Base-by-base conservation (phyloP, 2,329 filamentous ascomycete genomes). In the Colletotrichum kahawae region DNA sequence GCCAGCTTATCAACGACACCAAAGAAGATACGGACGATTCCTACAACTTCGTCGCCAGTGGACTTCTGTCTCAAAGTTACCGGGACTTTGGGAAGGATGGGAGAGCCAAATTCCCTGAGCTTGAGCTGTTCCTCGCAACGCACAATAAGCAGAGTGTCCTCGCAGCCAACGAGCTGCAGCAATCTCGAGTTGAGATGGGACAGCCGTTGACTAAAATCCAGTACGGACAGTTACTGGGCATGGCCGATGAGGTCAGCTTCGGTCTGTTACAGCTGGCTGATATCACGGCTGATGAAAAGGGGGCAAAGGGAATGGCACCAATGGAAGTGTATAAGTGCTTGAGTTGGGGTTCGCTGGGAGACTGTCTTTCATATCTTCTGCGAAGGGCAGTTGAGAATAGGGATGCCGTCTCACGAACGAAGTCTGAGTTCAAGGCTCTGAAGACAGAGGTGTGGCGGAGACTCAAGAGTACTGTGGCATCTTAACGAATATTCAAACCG, bases 231-330 rank as follows among this genome's bases (percentile, higher is more conserved):
- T 77, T 79, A 16, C 71, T 77, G 64, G 76, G 96, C 51, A 98
- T 98, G 96, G 96, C 96, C 2, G 96, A 98, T 79, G 96, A 98
- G 82, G 92, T 98, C 70, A 95, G 93, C 82, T 93, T 91, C 81
- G 90, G 92, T 81, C 84, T 93, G n/a, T 82, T 89, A 1, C 62
- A 65, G 0, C 36, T 48, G 5, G 62, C 36, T 0, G 36, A 65
- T 1, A 10, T 16, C 21, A n/a, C 18, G 2, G 24, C 12, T 12
- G 16, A 38, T 1, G 62, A 33, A 1, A 48, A 43, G 18, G 34
- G 33, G 3, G 27, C 14, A 0, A 27, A 36, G 21, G 33, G 7
- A 12, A 31, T n/a, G 16, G 51, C 48, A 9, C 65, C 62, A 9
- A 29, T 65, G 14, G 62, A 69, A 1, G 54, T 69, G 0, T 69